phyloP scores from a whole-genome alignment of 495 filamentous ascomycete species.

The Talaromyces trachyspermus region DNA sequence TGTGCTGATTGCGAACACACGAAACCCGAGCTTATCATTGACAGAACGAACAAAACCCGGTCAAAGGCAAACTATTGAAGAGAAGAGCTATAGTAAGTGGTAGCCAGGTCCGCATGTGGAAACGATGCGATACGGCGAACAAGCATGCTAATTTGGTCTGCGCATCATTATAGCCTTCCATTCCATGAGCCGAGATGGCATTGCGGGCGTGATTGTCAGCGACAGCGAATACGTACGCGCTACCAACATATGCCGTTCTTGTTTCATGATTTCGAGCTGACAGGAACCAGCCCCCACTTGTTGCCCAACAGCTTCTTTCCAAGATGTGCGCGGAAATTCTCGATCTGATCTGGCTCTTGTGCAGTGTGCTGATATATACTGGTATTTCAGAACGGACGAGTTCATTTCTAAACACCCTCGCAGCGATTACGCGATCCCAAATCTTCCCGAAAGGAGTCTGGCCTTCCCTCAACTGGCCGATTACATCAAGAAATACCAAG shows the following conservation, averaged over 20 bases:
- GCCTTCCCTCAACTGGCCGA: constrained; percentile 69
- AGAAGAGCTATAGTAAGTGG: constrained; percentile 48
- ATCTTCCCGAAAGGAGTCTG: constrained; percentile 24
- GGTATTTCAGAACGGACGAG: constrained; percentile 56
- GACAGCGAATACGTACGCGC: constrained; percentile 69
- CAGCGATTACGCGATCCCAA: constrained; percentile 51
- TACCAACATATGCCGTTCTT: background rate
- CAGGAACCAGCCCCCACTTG: constrained; percentile 63
- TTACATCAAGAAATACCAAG: constrained; percentile 80
- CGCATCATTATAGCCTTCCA: constrained; percentile 59
- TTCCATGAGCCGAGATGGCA: constrained; percentile 81
- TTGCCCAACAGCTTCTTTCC: constrained; percentile 88
- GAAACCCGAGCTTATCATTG: background rate
- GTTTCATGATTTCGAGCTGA: background rate
- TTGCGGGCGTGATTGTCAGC: constrained; percentile 82
- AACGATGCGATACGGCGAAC: background rate
- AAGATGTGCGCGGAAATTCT: constrained; percentile 46
- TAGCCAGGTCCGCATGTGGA: background rate
- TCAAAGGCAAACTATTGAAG: constrained; percentile 84
- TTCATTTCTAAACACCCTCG: constrained; percentile 77
- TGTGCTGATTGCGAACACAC: background rate
- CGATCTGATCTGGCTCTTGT: too few relatives aligned
- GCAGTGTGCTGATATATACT: too few relatives aligned
- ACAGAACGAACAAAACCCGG: constrained; percentile 71
- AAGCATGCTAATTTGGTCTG: background rate